phyloP scores from a whole-genome alignment of 257 asterid species.

The Paraleonurus japonicus region DNA sequence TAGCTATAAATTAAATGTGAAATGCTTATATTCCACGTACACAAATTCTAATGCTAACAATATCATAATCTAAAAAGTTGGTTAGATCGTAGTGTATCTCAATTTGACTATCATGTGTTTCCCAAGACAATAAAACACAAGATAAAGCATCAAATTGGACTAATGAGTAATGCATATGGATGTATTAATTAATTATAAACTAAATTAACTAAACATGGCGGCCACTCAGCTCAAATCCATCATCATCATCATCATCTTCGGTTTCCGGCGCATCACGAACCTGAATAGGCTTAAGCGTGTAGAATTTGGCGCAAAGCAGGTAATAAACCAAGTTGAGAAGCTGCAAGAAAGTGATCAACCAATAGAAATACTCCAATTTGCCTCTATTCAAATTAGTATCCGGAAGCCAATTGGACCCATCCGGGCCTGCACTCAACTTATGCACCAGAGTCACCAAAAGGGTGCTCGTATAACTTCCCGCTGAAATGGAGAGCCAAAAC shows the following conservation, averaged over 20 bases:
- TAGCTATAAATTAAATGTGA: no score
- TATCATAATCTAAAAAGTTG: no score
- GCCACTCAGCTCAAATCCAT: neutral
- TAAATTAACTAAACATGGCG: neutral
- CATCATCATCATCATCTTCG: slow-evolving; percentile 25
- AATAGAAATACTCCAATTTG: slow-evolving; percentile 74
- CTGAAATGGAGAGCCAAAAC: slow-evolving; percentile 75
- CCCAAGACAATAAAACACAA: no score
- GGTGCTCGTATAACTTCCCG: slow-evolving; percentile 69
- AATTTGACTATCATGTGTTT: no score
- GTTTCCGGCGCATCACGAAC: slow-evolving; percentile 20
- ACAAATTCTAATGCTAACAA: no score
- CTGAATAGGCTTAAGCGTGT: slow-evolving; percentile 68
- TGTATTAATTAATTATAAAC: no score
- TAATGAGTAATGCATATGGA: no score
- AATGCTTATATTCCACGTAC: no score
- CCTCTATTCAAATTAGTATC: slow-evolving; percentile 63
- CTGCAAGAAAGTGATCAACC: slow-evolving; percentile 73
- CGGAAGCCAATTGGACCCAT: slow-evolving; percentile 82
- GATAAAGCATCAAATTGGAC: no score
- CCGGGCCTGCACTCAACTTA: slow-evolving; percentile 35
- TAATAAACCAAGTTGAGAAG: slow-evolving; percentile 64
- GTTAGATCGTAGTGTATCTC: no score
- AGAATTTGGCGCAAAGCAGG: slow-evolving; percentile 64
- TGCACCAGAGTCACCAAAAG: slow-evolving; percentile 62